Evolutionary conservation across 345 rosid genomes (phyloP), one percentile per base, ranked within the genome.

Genomic region (Erodium maritimum): DNA sequence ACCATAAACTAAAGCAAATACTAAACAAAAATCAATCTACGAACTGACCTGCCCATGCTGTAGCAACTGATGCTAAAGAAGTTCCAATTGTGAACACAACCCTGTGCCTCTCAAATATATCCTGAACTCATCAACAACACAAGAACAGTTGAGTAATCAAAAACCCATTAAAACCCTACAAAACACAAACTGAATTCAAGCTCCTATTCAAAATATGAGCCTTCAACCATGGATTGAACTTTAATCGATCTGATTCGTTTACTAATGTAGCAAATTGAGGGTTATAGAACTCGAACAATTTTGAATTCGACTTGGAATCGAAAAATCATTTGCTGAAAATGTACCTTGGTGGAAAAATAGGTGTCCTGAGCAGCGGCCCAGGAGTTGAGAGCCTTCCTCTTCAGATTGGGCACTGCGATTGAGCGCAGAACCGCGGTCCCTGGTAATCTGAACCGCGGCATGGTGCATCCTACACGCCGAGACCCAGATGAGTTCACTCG

Each of bases 41-140:
- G 22, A 68, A 68, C 82, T 68, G 71, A 93, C 96, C 99, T 56
- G 70, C 61, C 91, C 96, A 93, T 58, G 96, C 96, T 17, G 96
- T 89, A 46, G 82, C 91, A 75, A 93, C 85, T 17, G 99, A 88
- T 19, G 96, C 99, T 16, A 83, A 21, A 66, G 99, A 93, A 59
- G 99, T 86, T 64, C 95, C 99, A 45, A 93, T 48, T 4, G 99
- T 85, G 65, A 93, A 86, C 21, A 93, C 89, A 62, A 86, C 89
- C 75, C 68, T 83, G 61, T 93, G 88, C 74, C 82, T 84, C 77
- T 93, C 99, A 66, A 93, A 86, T 57, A 75, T 77, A 42, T 86
- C 99, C 99, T 93, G 52, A 16, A 51, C 23, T 20, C 53, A 52
- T 52, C 33, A 61, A 59, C 19, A 23, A 58, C 22, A n/a, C 52